phyloP scores from a whole-genome alignment of 2,329 filamentous ascomycete species.

The Tympanopsis confertula region DNA sequence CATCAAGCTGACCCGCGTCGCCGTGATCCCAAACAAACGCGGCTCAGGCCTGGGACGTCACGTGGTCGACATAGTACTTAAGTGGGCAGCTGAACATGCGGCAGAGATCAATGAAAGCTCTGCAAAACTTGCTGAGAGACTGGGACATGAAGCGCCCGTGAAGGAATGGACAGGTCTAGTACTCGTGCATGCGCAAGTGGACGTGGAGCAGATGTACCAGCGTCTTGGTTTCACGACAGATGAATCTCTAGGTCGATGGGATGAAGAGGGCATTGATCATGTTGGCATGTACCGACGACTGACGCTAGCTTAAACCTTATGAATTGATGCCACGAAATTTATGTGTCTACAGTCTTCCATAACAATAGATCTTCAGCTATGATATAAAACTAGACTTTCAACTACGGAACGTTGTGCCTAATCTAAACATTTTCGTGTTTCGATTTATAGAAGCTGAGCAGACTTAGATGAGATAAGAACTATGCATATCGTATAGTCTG shows the following conservation, averaged over 20 bases:
- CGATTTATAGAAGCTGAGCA: no score
- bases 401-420: no score
- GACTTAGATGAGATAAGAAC: no score
- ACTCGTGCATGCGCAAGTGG: background rate
- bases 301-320: no score
- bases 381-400: no score
- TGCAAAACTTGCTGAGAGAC: background rate
- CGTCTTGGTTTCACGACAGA: background rate
- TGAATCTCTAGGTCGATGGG: background rate
- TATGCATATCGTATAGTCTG: no score
- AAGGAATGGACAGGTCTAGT: background rate
- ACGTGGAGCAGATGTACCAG: background rate
- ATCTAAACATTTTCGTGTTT: no score
- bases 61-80: background rate
- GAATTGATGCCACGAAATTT: no score
- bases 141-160: background rate
- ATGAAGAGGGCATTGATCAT: conserved; percentile 1
- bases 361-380: no score
- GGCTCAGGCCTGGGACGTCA: background rate
- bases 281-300: background rate
- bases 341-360: no score
- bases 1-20: background rate
- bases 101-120: background rate
- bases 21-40: background rate
- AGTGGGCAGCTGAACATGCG: background rate